phyloP scores from a whole-genome alignment of 1,139 yeast species.

The Lodderomyces parapsilosis region DNA sequence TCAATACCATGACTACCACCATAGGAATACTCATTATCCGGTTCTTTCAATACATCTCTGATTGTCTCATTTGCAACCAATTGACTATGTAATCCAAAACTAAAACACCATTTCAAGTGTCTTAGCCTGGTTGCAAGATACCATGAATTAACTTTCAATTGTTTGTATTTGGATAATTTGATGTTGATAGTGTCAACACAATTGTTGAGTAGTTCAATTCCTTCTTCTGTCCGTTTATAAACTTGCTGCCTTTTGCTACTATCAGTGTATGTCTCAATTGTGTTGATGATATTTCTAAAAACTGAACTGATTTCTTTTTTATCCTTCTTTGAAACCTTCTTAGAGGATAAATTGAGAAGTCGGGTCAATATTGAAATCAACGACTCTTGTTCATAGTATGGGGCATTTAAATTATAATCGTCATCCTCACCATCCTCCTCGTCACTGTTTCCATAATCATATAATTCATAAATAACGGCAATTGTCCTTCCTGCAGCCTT shows the following conservation, averaged over 20 bases:
- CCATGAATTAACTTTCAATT: slow-evolving; percentile 68
- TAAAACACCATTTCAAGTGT: slow-evolving; percentile 69
- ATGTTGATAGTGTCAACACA: slow-evolving; percentile 48
- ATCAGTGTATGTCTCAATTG: slow-evolving; percentile 47
- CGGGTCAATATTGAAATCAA: slow-evolving; percentile 44
- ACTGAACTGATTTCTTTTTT: slow-evolving; percentile 61
- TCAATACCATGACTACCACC: slow-evolving; percentile 20
- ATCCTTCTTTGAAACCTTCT: slow-evolving; percentile 59
- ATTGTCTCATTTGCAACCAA: slow-evolving; percentile 51
- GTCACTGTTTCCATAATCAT: slow-evolving; percentile 40
- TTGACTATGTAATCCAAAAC: slow-evolving; percentile 65
- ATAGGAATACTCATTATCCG: slow-evolving; percentile 35
- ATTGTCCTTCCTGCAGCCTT: slow-evolving; percentile 60
- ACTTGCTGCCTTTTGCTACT: slow-evolving; percentile 37
- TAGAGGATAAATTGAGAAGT: slow-evolving; percentile 52
- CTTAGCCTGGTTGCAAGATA: slow-evolving; percentile 58
- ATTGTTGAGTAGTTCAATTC: slow-evolving; percentile 37
- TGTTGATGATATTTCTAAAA: slow-evolving; percentile 58
- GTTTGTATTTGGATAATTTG: slow-evolving; percentile 53
- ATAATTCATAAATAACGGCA: slow-evolving; percentile 63
- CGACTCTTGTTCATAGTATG: slow-evolving; percentile 59
- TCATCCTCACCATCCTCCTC: slow-evolving; percentile 39
- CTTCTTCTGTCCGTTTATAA: slow-evolving; percentile 36
- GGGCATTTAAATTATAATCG: slow-evolving; percentile 47
- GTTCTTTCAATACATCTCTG: slow-evolving; percentile 43